Conservation (phyloP, 768 basidiomycete genomes). For the Lactarius sp. region DNA sequence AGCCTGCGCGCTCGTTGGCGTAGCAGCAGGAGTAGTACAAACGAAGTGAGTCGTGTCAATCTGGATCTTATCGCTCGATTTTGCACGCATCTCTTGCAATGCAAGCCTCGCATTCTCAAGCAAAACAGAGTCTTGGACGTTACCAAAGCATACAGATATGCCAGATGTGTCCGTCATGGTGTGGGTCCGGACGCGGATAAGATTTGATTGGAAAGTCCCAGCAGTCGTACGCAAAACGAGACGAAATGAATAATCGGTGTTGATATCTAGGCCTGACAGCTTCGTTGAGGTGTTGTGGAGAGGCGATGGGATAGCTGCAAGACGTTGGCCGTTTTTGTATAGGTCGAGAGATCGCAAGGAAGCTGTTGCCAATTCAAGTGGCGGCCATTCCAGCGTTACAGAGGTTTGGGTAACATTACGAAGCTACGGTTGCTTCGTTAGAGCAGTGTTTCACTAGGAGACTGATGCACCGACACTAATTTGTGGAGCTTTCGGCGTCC, state of each 20-base stretch:
- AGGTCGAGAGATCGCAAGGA: slow-evolving; percentile 87
- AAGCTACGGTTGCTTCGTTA: slow-evolving; percentile 43
- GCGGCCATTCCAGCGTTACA: slow-evolving; percentile 93
- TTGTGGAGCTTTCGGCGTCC: slow-evolving; percentile 64
- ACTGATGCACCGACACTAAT: slow-evolving; percentile 52
- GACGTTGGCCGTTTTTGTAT: slow-evolving; percentile 85
- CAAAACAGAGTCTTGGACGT: slow-evolving; percentile 68
- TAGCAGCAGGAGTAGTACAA: slow-evolving; percentile 82
- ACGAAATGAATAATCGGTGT: slow-evolving; percentile 90
- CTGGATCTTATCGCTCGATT: slow-evolving; percentile 89
- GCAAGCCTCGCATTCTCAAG: slow-evolving; percentile 80
- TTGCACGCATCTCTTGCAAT: slow-evolving; percentile 79
- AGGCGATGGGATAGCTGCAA: slow-evolving; percentile 81
- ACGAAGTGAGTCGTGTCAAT: slow-evolving; percentile 99
- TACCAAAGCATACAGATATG: slow-evolving; percentile 92
- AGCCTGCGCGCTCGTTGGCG: slow-evolving; percentile 51
- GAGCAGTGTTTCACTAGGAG: not conserved
- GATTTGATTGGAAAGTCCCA: slow-evolving; percentile 82
- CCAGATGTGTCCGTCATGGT: slow-evolving; percentile 95
- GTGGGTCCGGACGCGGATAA: slow-evolving; percentile 82
- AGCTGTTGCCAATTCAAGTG: slow-evolving; percentile 76
- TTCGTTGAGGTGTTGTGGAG: slow-evolving; percentile 83
- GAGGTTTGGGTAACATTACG: slow-evolving; percentile 96
- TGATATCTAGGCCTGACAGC: slow-evolving; percentile 73
- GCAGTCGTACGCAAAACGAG: slow-evolving; percentile 89